Percentiles rank a stretch among this genome's conserved stretches.
Evolutionary conservation across 2,329 filamentous ascomycete species (phyloP).

Genomic region (Aureobasidium leucospermi): DNA sequence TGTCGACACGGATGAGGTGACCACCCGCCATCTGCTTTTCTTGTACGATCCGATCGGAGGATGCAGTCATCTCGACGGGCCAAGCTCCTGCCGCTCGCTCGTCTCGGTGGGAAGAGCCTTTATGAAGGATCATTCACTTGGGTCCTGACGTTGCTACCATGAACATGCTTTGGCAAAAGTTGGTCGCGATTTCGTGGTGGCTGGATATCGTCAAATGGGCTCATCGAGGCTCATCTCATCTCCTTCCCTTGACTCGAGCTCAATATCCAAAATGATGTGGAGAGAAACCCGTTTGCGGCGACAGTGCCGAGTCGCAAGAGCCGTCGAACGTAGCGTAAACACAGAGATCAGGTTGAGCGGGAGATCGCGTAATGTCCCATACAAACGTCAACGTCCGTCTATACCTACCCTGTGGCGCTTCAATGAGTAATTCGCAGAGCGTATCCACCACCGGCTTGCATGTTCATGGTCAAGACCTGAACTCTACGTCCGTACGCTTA

Average conservation of each 20-base stretch:
- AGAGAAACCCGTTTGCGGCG: not conserved
- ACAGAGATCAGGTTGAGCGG: not conserved
- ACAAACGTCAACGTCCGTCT: not conserved
- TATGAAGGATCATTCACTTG: not conserved
- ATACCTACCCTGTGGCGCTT: not conserved
- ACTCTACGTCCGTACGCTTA: not conserved
- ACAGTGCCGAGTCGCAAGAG: too few relatives aligned
- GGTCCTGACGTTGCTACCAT: not conserved
- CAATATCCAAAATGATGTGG: not conserved
- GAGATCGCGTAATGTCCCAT: not conserved
- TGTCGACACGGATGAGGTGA: not conserved
- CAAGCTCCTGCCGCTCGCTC: not conserved
- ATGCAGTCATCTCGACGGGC: not conserved
- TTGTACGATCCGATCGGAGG: not conserved
- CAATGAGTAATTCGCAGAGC: not conserved
- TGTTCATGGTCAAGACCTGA: not conserved
- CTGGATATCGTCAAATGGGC: not conserved
- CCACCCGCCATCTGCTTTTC: not conserved
- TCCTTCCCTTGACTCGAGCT: not conserved
- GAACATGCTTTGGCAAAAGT: too few relatives aligned
- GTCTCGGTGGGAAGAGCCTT: not conserved
- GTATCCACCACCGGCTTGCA: not conserved
- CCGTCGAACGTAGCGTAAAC: too few relatives aligned
- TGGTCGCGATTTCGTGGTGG: not conserved
- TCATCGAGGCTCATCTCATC: not conserved